phyloP scores from a whole-genome alignment of 106 monocot genomes.

The Chionographis japonica region DNA sequence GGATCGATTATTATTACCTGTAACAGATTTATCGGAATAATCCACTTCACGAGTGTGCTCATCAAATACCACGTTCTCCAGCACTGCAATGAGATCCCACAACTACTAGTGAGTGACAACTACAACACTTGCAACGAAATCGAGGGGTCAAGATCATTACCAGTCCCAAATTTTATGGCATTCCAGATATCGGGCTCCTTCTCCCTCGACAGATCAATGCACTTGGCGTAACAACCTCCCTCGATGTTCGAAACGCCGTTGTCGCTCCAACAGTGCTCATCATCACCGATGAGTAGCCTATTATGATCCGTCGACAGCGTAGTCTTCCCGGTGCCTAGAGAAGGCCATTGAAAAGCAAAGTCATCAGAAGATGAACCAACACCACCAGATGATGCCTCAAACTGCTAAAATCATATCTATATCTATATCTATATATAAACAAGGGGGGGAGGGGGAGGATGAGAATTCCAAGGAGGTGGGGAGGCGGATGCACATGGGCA shows the following conservation, averaged over 20 bases:
- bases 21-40: constrained; percentile 80
- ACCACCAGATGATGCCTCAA: neutral
- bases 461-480: neutral
- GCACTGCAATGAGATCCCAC: constrained; percentile 31
- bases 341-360: neutral
- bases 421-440: constrained; percentile 1
- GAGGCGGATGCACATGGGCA: constrained; percentile 31
- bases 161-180: constrained; percentile 93
- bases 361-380: neutral
- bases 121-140: neutral
- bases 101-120: neutral
- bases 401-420: neutral
- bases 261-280: constrained; percentile 96
- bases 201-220: constrained; percentile 66
- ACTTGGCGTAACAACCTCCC: constrained; percentile 97
- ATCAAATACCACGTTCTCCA: constrained; percentile 96
- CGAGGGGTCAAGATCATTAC: constrained; percentile 17
- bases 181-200: constrained; percentile 97
- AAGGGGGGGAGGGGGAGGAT: neutral
- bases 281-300: constrained; percentile 81
- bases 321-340: constrained; percentile 88
- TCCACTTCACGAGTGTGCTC: constrained; percentile 87
- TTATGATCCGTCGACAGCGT: constrained; percentile 94
- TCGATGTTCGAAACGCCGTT: constrained; percentile 94
- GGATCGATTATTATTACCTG: constrained; percentile 40